These are phyloP conservation scores for Talaromyces sp. DNA, from an alignment of 2,329 filamentous ascomycete species.

Conservation along the genomic window DNA sequence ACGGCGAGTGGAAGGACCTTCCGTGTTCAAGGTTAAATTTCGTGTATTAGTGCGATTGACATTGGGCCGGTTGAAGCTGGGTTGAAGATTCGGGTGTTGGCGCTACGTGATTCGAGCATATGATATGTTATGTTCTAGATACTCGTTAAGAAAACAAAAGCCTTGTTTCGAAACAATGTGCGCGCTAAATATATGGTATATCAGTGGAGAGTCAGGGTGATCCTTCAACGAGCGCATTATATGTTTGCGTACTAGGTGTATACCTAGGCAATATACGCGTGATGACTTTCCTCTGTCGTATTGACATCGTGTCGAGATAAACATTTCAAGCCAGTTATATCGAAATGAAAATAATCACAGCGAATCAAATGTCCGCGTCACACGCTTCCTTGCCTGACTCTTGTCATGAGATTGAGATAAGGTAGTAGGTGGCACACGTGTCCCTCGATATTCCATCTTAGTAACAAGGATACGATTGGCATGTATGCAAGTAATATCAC, in stretches of 20 bases:
- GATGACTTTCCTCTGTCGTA: background rate
- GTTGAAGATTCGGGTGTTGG: background rate
- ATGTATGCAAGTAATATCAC: background rate
- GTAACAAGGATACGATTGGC: background rate
- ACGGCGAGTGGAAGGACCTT: constrained; percentile 96
- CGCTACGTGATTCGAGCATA: background rate
- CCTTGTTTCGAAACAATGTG: background rate
- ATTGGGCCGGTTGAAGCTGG: background rate
- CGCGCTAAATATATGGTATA: background rate
- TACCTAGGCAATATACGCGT: background rate
- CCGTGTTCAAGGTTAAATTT: constrained; percentile 52
- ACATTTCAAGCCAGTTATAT: no score
- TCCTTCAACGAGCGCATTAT: background rate
- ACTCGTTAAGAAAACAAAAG: background rate
- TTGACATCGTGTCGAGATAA: background rate
- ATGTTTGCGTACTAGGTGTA: background rate
- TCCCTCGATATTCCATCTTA: background rate
- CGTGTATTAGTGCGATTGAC: background rate
- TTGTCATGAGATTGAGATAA: background rate
- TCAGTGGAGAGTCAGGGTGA: background rate
- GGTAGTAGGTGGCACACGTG: background rate
- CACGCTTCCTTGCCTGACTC: background rate
- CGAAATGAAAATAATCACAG: background rate
- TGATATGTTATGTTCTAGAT: background rate
- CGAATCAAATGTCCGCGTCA: background rate